Evolutionary conservation across 2,329 filamentous ascomycete genomes (phyloP).

Genomic region (Sarocladium brachiariae): DNA sequence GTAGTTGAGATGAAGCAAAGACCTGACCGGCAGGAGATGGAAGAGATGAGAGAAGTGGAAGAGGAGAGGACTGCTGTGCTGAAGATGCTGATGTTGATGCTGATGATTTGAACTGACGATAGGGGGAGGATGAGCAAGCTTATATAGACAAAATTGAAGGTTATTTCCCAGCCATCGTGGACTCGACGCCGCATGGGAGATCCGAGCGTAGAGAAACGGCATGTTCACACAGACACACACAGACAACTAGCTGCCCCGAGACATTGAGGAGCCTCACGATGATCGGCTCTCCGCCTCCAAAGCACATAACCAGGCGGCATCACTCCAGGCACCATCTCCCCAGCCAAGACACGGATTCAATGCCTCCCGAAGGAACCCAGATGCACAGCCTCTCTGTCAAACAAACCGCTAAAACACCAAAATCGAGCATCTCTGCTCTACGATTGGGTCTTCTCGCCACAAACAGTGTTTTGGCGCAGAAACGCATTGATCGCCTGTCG

Average conservation of each 20-base stretch:
- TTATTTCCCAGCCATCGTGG: neutral
- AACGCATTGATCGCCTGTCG: constrained; percentile 4
- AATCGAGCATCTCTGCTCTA: neutral
- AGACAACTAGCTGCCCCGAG: neutral
- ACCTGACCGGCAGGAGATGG: constrained; percentile 8
- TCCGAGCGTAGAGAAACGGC: neutral
- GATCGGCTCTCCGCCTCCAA: neutral
- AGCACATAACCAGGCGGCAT: neutral
- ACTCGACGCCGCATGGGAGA: too few relatives aligned
- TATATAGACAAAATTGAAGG: constrained; percentile 1
- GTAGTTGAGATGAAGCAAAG: neutral
- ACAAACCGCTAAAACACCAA: neutral
- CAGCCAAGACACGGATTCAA: neutral
- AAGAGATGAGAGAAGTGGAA: constrained; percentile 4
- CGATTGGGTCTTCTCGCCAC: neutral
- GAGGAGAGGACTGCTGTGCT: constrained; percentile 8
- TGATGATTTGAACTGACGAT: neutral
- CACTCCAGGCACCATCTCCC: neutral
- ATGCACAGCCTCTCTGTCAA: constrained; percentile 5
- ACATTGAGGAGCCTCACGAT: constrained; percentile 6
- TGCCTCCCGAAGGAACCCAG: constrained; percentile 2
- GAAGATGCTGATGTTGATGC: constrained; percentile 6
- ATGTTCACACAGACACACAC: neutral
- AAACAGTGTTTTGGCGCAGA: neutral
- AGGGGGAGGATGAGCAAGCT: neutral